A percentile compares a stretch with the other conserved stretches of the same genome.
Evolutionary conservation across 495 filamentous ascomycete genomes (phyloP).

Genomic region (Beverwykella pulmonaria): DNA sequence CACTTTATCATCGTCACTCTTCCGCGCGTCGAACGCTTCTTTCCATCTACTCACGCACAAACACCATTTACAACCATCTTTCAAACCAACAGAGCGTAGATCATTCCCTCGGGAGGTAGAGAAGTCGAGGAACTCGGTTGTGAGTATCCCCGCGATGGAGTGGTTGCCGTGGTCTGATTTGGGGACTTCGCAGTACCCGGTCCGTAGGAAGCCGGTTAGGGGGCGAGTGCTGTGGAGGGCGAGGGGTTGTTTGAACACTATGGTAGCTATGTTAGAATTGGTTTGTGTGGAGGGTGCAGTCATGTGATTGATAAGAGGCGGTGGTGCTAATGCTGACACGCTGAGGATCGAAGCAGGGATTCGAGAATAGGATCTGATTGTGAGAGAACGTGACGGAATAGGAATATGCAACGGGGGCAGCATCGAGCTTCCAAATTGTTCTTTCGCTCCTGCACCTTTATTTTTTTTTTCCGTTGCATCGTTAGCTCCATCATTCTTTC

Average conservation of each 20-base stretch:
- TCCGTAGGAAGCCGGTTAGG: slow-evolving; percentile 62
- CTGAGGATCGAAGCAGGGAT: no score
- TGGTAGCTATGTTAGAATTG: background rate
- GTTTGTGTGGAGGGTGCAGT: no score
- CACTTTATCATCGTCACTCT: slow-evolving; percentile 43
- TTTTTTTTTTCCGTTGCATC: no score
- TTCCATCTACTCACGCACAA: slow-evolving; percentile 58
- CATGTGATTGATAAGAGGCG: no score
- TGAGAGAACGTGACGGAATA: no score
- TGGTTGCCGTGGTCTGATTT: slow-evolving; percentile 48
- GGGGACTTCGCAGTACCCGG: slow-evolving; percentile 59
- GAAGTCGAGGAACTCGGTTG: slow-evolving; percentile 63
- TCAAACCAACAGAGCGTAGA: slow-evolving; percentile 55
- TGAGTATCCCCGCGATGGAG: slow-evolving; percentile 50
- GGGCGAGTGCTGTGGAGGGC: slow-evolving; percentile 59
- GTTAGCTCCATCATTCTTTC: no score
- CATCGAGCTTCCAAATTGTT: no score
- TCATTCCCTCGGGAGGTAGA: slow-evolving; percentile 60
- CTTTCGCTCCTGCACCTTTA: no score
- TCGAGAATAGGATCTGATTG: no score
- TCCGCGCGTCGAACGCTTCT: slow-evolving; percentile 54
- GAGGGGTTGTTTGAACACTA: slow-evolving; percentile 63
- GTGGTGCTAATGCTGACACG: no score
- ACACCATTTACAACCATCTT: slow-evolving; percentile 63
- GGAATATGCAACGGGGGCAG: no score